Evolutionary conservation across 2,329 filamentous ascomycete species (phyloP), one percentile per base, ranked within the genome.

Genomic region (Nothophoma quercina): DNA sequence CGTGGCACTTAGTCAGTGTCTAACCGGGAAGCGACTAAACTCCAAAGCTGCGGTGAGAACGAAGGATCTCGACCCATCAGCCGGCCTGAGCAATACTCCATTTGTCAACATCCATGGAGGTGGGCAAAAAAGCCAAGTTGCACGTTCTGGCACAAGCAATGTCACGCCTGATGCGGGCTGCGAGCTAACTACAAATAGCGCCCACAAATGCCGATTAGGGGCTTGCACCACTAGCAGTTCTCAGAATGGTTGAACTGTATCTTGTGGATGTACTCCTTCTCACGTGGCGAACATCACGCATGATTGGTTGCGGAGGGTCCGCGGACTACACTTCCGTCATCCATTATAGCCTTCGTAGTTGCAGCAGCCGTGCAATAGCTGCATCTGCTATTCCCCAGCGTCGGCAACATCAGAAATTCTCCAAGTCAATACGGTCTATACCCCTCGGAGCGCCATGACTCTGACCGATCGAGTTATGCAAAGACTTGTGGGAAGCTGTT

Each of bases 41-140:
- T 25, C 8, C 3, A 32, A 38, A 35, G 46, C 38, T 36, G 38
- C 46, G 36, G 38, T 49, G 46, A n/a, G n/a, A 49, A 49, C 38
- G 33, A 50, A 29, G 43, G 25, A 34, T 28, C 16, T 28, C 40
- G 19, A 33, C 18, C 21, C 5, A 25, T 8, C 23, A 19, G 32
- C 13, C 33, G 3, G 6, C 2, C 13, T 23, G 12, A 23, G 23
- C 33, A 32, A n/a, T n/a, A 5, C 25, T 26, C 32, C 26, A 29
- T 29, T 16, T 19, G 16, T 16, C 35, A 18, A 10, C 15, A 15
- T 39, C 35, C 16, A n/a, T n/a, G n/a, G n/a, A n/a, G n/a, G n/a
- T n/a, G n/a, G n/a, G n/a, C n/a, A n/a, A n/a, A n/a, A n/a, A 45
- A 19, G 8, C 23, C 22, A 21, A 25, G 22, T 28, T 36, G n/a